A percentile compares a stretch with the other conserved stretches of the same genome.
phyloP scores from a whole-genome alignment of 129 eudicot genomes.

The Chrysanthemum lavandulifolium region DNA sequence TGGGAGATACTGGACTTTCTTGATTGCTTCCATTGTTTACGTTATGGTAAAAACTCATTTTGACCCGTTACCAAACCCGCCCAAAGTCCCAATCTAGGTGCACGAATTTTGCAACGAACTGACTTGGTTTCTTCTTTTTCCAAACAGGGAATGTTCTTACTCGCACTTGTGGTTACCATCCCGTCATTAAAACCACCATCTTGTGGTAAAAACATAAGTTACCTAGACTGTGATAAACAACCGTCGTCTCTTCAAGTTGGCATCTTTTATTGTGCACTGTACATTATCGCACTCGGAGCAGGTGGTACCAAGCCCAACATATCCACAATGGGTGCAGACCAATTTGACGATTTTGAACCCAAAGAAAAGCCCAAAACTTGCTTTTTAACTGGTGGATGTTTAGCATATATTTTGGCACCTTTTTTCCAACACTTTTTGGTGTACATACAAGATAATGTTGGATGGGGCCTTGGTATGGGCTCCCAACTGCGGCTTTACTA shows the following conservation, averaged over 20 bases:
- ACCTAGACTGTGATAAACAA: slow-evolving; percentile 45
- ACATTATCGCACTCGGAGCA: slow-evolving; percentile 70
- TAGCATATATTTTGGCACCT: slow-evolving; percentile 67
- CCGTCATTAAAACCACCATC: slow-evolving; percentile 57
- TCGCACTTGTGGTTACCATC: slow-evolving; percentile 69
- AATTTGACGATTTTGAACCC: slow-evolving; percentile 74
- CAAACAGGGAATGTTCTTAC: slow-evolving; percentile 65
- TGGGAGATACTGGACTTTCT: slow-evolving; percentile 80
- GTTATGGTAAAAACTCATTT: slow-evolving; percentile 35
- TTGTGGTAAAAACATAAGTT: slow-evolving; percentile 44
- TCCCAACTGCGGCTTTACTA: slow-evolving; percentile 61
- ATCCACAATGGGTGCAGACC: slow-evolving; percentile 89
- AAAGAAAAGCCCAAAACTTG: slow-evolving; percentile 65
- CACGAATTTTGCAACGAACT: background rate
- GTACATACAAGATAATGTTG: slow-evolving; percentile 80
- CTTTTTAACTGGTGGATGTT: slow-evolving; percentile 97
- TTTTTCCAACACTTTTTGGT: slow-evolving; percentile 71
- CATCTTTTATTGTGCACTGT: slow-evolving; percentile 61
- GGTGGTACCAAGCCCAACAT: slow-evolving; percentile 95
- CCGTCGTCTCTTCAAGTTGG: slow-evolving; percentile 58
- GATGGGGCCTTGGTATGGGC: slow-evolving; percentile 86
- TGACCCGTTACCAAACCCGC: background rate
- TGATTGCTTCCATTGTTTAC: slow-evolving; percentile 49
- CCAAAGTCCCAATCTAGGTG: background rate
- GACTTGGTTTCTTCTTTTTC: background rate